Evolutionary conservation across 345 rosid genomes (phyloP), one percentile per base, ranked within the genome.

Genomic region (Fremontodendron californicum): DNA sequence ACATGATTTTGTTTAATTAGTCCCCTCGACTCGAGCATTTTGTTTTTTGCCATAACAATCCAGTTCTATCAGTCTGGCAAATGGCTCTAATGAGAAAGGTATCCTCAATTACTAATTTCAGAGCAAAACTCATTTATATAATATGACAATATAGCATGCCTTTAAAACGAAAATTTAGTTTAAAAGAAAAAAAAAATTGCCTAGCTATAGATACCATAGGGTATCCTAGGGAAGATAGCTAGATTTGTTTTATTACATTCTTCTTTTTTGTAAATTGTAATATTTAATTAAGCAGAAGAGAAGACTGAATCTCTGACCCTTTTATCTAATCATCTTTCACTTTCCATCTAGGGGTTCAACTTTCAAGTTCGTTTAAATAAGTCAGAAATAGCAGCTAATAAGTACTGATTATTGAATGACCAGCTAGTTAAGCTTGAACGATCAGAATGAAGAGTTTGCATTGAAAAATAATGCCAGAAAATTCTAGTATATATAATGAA

Each of bases 231-330:
- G 62, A 35, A 35, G 62, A 35, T 16, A 18, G 46, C 6, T 16
- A 18, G 60, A 46, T 33, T 19, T 51, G 19, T 15, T 58, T 54
- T 11, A 19, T 73, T 27, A 15, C 39, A 39, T 57, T 35, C 43
- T 58, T 40, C 27, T 9, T 33, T 37, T 23, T 11, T 35, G 40
- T 29, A 33, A 39, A n/a, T n/a, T n/a, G 37, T 23, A 13, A 57
- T 42, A 58, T 64, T 64, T 35, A 35, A 35, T 35, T 8, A 57
- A 15, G 25, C 42, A 16, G 43, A 58, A 58, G 27, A n/a, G 51
- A 54, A 54, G 76, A 35, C 75, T 37, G 64, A 57, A 74, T 74
- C 77, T 33, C 13, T 72, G 19, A 55, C 76, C 65, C 43, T 29
- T 45, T 33, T 73, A 37, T 52, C 31, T 49, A 15, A 51, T 72